Base-by-base conservation (phyloP, 805 yeast genomes). In the Jamesozyma jinghongensis region DNA sequence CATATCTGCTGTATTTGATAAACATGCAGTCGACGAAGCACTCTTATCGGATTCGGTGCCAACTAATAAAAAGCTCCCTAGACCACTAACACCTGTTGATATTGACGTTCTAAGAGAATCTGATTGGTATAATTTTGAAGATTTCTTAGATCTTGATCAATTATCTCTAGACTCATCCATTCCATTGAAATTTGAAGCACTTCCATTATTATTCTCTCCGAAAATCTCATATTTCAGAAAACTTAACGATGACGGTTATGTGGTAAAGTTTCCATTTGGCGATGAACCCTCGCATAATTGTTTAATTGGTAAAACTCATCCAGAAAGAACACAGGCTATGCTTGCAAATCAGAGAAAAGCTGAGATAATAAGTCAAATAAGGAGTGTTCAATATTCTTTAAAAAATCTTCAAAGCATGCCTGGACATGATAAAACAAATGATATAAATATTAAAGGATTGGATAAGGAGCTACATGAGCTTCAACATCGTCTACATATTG, bases 71-170 rank as follows among this genome's bases (percentile, higher is more conserved):
- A 3, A 16, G 17, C 14, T 20, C 8, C 19, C 19, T 11, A 25
- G 26, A 2, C n/a, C 35, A 12, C 10, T 31, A 4, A 18, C 35
- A 7, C 16, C 19, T 3, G 22, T 36, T 11, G 43, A 45, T 29
- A 14, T 42, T 3, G 41, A 42, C 6, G n/a, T 32, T 6, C 25
- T 48, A 4, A 34, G 31, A 16, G 45, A 44, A 25, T 48, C 59
- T 4, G 53, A 62, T 3, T 87, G 96, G 96, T 67, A 75, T 36
- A 94, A 86, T 52, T 61, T 67, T 18, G 81, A 82, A 42, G 96
- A 87, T 56, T 87, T 74, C 50, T 65, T 74, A 10, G 96, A 87
- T 50, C 54, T 86, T 33, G 84, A 81, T 44, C 63, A 69, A 37
- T 56, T 68, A 10, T 69, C 73, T 4, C 49, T 66, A 1, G 57